Conservation (phyloP, 2,329 filamentous ascomycete species). For the Sphaerostilbella broomeana region DNA sequence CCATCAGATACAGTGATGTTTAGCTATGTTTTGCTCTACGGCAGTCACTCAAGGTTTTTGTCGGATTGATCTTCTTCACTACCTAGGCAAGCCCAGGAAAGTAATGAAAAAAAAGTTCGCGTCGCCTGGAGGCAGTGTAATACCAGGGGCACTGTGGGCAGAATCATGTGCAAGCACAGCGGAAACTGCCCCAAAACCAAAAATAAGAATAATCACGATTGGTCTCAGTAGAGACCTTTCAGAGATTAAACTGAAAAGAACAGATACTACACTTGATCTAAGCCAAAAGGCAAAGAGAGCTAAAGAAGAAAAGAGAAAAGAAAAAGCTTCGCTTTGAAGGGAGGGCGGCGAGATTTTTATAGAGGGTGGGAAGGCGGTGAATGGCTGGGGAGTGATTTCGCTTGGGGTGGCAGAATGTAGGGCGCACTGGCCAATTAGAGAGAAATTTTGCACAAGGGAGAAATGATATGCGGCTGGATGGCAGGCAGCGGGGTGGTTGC, state of each 20-base stretch:
- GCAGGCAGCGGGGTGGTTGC: not conserved
- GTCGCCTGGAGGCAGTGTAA: slow-evolving; percentile 40
- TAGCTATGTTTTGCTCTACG: no score
- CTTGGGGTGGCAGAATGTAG: slow-evolving; percentile 9
- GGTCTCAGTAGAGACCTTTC: slow-evolving; percentile 68
- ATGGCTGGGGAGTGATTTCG: not conserved
- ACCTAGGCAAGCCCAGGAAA: slow-evolving; percentile 30
- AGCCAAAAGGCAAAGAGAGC: slow-evolving; percentile 54
- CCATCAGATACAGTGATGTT: no score
- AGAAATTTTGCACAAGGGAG: no score
- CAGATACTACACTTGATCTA: slow-evolving; percentile 96
- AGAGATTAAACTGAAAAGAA: slow-evolving; percentile 98
- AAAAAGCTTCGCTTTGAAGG: slow-evolving; percentile 16
- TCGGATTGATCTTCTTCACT: slow-evolving; percentile 39
- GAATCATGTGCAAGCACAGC: slow-evolving; percentile 37
- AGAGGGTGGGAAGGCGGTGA: slow-evolving; percentile 19
- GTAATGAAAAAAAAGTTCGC: slow-evolving; percentile 39
- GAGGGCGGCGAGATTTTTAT: slow-evolving; percentile 21
- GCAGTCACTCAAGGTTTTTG: no score
- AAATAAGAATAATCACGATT: slow-evolving; percentile 76
- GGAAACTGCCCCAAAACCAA: slow-evolving; percentile 30
- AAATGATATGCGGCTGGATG: not conserved
- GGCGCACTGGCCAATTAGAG: not conserved
- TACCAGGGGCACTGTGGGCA: slow-evolving; percentile 39
- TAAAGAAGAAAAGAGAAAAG: slow-evolving; percentile 30